phyloP scores from a whole-genome alignment of 2,329 filamentous ascomycete genomes.

The Fusarium nematophilum region DNA sequence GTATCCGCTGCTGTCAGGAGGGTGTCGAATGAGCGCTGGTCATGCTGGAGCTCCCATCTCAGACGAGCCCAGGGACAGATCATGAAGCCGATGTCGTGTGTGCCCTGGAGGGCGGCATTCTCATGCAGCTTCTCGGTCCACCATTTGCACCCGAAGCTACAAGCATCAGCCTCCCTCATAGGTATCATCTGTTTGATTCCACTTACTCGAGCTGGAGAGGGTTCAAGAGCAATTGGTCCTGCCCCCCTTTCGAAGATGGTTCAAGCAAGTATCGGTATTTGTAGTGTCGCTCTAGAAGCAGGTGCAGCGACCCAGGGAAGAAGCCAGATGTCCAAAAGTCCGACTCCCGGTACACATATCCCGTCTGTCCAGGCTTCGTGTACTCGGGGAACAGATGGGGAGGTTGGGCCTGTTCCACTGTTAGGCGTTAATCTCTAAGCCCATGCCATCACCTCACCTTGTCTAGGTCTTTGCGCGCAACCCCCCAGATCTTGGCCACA shows the following conservation, averaged over 20 bases:
- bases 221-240: too few relatives aligned
- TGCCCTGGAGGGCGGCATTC: constrained; percentile 49
- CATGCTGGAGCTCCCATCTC: constrained; percentile 54
- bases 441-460: not conserved
- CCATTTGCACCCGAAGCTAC: too few relatives aligned
- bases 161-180: too few relatives aligned
- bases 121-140: constrained; percentile 43
- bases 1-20: constrained; percentile 50
- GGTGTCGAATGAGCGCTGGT: constrained; percentile 49
- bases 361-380: constrained; percentile 49
- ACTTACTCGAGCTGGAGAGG: too few relatives aligned
- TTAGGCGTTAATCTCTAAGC: not conserved
- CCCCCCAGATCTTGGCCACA: not conserved
- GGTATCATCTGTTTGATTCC: too few relatives aligned
- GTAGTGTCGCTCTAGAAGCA: constrained; percentile 47
- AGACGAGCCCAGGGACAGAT: constrained; percentile 52
- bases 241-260: too few relatives aligned
- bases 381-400: constrained; percentile 50
- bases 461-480: not conserved
- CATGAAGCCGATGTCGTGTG: constrained; percentile 59
- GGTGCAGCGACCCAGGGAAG: constrained; percentile 52
- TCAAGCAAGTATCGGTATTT: too few relatives aligned
- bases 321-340: constrained; percentile 57
- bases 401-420: constrained; percentile 19
- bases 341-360: constrained; percentile 53